Base-by-base conservation (phyloP, 1,284 basidiomycete species). In the Sporisorium sorghi region DNA sequence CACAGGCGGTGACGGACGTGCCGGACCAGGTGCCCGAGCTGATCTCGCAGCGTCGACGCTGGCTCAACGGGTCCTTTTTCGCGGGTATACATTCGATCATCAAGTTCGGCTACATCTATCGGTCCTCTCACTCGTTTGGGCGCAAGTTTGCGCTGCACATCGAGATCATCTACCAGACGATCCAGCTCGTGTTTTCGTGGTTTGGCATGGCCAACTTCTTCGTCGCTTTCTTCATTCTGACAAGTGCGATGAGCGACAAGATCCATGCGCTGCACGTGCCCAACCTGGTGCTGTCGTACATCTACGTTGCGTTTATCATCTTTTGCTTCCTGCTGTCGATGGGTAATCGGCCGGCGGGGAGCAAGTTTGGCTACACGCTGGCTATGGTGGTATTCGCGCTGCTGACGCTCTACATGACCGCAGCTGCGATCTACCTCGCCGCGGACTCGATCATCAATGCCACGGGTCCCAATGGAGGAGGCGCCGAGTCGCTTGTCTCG, bases 11-110 rank as follows among this genome's bases (percentile, higher is more conserved):
- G 6, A 83, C 82, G 28, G 82, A 83, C 49, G 82, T 83, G 17
- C 82, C 82, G 2, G 77, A 83, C 56, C 67, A 64, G 40, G 74
- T 78, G 7, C 77, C 82, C 17, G 82, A 83, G 42, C 65, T 83
- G 42, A 83, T 83, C 60, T 76, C 72, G 24, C 81, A 83, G 58
- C 74, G 81, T 21, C 72, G 81, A 32, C 73, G 81, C 4, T 83
- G 82, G 82, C 70, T 83, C 46, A 83, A 83, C 53, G 82, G 82
- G 12, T 79, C 79, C 49, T 83, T 83, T 65, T 83, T 83, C 37
- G 80, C 80, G 15, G 77, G 79, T 30, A 76, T 84, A 49, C 83
- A 84, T 48, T 83, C 82, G 39, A 81, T 83, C 50, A 83, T 84
- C 69, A 81, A 84, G 58, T 82, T 84, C 42, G 64, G 67, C 49